Evolutionary conservation across 2,329 filamentous ascomycete genomes (phyloP), one percentile per base, ranked within the genome.

Genomic region (Juglanconis juglandina): DNA sequence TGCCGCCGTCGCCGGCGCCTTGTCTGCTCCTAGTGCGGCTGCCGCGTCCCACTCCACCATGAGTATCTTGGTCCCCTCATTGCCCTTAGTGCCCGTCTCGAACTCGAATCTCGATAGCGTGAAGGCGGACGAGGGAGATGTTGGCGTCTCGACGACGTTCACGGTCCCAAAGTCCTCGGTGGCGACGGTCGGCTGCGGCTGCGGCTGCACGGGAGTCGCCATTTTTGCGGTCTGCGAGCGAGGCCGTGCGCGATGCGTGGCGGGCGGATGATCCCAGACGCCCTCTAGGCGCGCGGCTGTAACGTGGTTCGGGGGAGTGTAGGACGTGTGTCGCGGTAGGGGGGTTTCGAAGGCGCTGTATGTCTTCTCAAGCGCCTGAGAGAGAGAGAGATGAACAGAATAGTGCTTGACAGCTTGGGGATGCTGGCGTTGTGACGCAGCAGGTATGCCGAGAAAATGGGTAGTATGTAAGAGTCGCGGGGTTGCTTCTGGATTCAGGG

Each of bases 101-200:
- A 96, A 96, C 72, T 96, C 92, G 75, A 96, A 96, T 61, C 92
- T 87, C 50, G 91, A 89, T 50, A 92, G 79, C n/a, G 88, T 88
- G 59, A 75, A 63, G 17, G 71, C 67, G 11, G 79, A 78, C 4
- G 79, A 75, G 62, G 77, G 76, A 68, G 81, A 73, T n/a, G 73
- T 73, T 3, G 78, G 75, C 33, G 77, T 76, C 59, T 76, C 73
- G 39, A 75, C 69, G 49, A 73, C 68, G 42, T 63, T 63, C 56
- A 68, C 58, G 7, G 33, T 54, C 47, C 51, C 46, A 35, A 56
- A 48, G 50, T 48, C 61, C 10, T 47, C 48, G 46, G 51, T 58
- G 34, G 56, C 59, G 52, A 59, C 49, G 3, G 57, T 41, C n/a
- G 60, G 62, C n/a, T 61, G 60, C 47, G 44, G 37, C 46, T 24